A percentile compares a stretch with the other conserved stretches of the same genome.
phyloP scores from a whole-genome alignment of 805 yeast genomes.

The Yueomyces sp. region DNA sequence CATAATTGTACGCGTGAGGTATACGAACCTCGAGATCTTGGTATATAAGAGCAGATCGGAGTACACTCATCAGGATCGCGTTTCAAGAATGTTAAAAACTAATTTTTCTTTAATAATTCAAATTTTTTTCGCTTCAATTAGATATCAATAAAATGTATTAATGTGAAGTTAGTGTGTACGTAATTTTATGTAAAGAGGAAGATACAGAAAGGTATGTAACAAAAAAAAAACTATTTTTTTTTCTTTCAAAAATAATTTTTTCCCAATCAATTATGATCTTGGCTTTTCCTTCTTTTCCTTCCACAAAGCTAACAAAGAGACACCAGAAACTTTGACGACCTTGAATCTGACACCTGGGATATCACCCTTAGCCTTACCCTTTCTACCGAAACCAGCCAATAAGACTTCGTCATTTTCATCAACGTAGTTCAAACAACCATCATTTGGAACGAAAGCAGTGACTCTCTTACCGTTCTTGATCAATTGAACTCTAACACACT shows the following conservation, averaged over 20 bases:
- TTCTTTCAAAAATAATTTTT: constrained; percentile 1
- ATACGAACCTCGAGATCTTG: too few relatives aligned
- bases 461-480: constrained; percentile 99
- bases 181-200: constrained; percentile 3
- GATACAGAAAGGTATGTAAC: constrained; percentile 1
- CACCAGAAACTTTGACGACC: constrained; percentile 99
- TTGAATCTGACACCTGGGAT: constrained; percentile 99
- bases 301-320: constrained; percentile 98
- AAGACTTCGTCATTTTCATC: constrained; percentile 99
- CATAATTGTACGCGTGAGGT: too few relatives aligned
- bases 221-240: too few relatives aligned
- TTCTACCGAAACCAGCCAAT: constrained; percentile 99
- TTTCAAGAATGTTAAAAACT: too few relatives aligned
- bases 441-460: constrained; percentile 99
- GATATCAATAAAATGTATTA: background rate
- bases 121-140: too few relatives aligned
- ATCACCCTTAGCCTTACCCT: constrained; percentile 99
- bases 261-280: constrained; percentile 58
- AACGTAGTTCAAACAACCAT: constrained; percentile 99
- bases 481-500: constrained; percentile 99
- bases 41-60: too few relatives aligned
- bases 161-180: background rate
- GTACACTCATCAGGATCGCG: too few relatives aligned
- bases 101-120: too few relatives aligned
- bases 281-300: constrained; percentile 99